Evolutionary conservation across 2,329 filamentous ascomycete genomes (phyloP).

Genomic region (Calonectria montana): DNA sequence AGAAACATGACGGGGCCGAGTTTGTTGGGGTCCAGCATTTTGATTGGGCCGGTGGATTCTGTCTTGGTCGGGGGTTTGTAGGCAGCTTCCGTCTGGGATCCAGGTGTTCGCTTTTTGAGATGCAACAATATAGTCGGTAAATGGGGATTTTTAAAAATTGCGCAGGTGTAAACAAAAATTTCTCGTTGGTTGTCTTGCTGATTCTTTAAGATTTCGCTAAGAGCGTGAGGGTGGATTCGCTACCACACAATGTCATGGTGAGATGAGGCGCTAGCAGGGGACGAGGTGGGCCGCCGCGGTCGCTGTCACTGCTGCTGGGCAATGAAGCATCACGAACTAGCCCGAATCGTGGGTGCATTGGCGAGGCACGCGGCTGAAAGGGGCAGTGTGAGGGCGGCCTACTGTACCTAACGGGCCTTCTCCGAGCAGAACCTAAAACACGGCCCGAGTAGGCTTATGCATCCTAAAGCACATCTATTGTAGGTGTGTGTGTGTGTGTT

Average conservation of each 20-base stretch:
- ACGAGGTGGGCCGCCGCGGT: not conserved
- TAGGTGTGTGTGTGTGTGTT: no score
- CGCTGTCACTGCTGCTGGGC: not conserved
- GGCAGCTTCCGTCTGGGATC: not conserved
- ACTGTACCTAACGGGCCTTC: not conserved
- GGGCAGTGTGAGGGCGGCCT: not conserved
- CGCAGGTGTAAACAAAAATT: constrained; percentile 2
- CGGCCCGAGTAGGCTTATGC: not conserved
- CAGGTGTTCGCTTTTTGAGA: not conserved
- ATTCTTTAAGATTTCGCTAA: constrained; percentile 3
- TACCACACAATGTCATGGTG: not conserved
- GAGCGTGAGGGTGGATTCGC: not conserved
- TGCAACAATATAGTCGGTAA: not conserved
- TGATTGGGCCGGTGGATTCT: not conserved
- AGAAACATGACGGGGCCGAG: not conserved
- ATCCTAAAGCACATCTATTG: not conserved
- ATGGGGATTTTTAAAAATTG: not conserved
- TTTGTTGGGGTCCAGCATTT: not conserved
- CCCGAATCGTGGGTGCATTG: not conserved
- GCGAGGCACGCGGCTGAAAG: not conserved
- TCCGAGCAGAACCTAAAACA: not conserved
- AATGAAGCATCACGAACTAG: not conserved
- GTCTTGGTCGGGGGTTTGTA: not conserved
- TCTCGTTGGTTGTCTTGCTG: not conserved
- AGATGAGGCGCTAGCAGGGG: not conserved